Percentiles rank a stretch among this genome's conserved stretches.
Evolutionary conservation across 225 moss, liverwort and hornwort species (phyloP).

Genomic region (Pseudoscleropodium purum): DNA sequence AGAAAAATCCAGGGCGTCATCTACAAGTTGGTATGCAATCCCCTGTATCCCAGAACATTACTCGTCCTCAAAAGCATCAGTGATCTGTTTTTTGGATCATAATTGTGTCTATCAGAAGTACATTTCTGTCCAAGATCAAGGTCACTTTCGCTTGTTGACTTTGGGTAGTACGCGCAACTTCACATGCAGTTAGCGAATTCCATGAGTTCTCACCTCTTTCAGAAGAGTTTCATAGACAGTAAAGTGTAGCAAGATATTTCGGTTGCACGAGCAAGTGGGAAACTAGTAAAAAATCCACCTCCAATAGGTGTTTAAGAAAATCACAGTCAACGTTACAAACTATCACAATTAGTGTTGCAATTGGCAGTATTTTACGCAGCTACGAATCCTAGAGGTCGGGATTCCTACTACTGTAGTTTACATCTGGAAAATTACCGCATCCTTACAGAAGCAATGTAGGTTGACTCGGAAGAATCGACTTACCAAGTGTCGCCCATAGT

Average conservation of each 20-base stretch:
- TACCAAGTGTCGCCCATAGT: slow-evolving; percentile 81
- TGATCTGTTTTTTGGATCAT: not conserved
- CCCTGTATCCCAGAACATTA: slow-evolving; percentile 34
- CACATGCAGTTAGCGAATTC: not conserved
- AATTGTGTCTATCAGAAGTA: not conserved
- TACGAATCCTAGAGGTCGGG: not conserved
- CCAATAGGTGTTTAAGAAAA: not conserved
- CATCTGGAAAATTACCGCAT: not conserved
- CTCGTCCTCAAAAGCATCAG: not conserved
- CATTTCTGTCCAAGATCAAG: not conserved
- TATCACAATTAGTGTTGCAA: not conserved
- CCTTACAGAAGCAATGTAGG: not conserved
- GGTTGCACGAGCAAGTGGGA: not conserved
- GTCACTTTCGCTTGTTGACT: not conserved
- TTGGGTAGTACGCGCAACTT: not conserved
- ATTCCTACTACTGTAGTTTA: not conserved
- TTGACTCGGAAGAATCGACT: not conserved
- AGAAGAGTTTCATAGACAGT: not conserved
- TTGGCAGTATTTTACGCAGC: not conserved
- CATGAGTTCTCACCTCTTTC: not conserved
- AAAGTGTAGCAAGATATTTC: not conserved
- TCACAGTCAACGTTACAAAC: not conserved
- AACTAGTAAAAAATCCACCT: not conserved
- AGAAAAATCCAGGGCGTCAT: slow-evolving; percentile 80
- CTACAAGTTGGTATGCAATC: slow-evolving; percentile 82